phyloP scores from a whole-genome alignment of 106 monocot genomes.

The Acorus calamus region DNA sequence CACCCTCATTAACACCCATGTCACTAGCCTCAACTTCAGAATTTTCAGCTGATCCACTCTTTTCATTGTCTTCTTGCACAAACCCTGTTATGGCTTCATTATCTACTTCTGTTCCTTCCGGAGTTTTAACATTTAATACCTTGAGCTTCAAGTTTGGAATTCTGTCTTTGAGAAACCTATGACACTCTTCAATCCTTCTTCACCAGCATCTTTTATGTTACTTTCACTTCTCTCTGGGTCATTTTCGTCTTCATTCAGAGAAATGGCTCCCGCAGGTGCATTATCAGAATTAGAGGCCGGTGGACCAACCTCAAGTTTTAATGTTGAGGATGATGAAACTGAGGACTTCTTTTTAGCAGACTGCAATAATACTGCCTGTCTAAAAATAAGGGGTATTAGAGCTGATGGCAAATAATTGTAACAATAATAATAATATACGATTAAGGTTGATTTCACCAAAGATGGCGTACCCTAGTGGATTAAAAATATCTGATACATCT shows the following conservation, averaged over 20 bases:
- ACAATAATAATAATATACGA: background rate
- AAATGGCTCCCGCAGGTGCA: conserved; percentile 15
- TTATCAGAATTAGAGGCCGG: conserved; percentile 13
- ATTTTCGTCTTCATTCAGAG: conserved; percentile 12
- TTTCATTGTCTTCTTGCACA: conserved; percentile 48
- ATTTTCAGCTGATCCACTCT: conserved; percentile 25
- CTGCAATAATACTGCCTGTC: conserved; percentile 71
- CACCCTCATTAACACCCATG: conserved; percentile 27
- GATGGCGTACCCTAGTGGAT: too few species aligned
- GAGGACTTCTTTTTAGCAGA: conserved; percentile 44
- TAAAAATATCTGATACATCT: too few species aligned
- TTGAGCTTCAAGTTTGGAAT: conserved; percentile 86
- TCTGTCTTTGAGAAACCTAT: conserved; percentile 71
- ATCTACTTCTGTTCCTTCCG: conserved; percentile 57
- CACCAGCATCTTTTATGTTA: conserved; percentile 32
- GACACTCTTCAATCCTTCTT: conserved; percentile 64
- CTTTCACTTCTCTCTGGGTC: conserved; percentile 9
- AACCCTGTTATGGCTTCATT: conserved; percentile 38
- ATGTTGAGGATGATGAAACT: conserved; percentile 18
- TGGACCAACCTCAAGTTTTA: conserved; percentile 14
- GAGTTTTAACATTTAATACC: conserved; percentile 36
- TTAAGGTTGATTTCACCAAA: background rate
- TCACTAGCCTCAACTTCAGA: conserved; percentile 28
- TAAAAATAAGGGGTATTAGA: conserved; percentile 14
- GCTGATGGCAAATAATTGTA: background rate